Evolutionary conservation across 2,329 filamentous ascomycete genomes (phyloP), one percentile per base, ranked within the genome.

Genomic region (Cadophora sp.): DNA sequence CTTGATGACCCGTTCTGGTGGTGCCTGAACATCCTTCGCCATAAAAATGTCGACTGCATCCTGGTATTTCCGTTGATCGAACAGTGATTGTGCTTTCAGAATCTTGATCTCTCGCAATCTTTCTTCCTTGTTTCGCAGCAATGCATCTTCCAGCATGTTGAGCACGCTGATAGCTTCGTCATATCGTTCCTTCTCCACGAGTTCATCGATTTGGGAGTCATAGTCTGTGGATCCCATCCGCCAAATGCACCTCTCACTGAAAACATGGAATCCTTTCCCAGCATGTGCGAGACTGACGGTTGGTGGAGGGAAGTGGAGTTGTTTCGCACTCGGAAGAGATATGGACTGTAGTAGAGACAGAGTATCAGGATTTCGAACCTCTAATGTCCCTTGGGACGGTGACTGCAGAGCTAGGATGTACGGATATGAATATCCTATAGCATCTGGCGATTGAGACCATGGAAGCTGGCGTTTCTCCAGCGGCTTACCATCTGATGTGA

Each of bases 221-320:
- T 99, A 99, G 72, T 94, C 92, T 46, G 94, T 89, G 3, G 95
- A 92, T 71, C 90, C 92, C 96, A 99, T 98, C 74, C 96, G 91
- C 96, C 96, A 99, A 46, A 99, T 92, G 40, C 87, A 91, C 55
- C 96, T 87, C 66, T 98, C 96, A 77, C 95, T 97, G 24, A 91
- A 91, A 62, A 98, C 94, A 68, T 98, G 87, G 75, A 99, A 99
- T 0, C 94, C 95, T 78, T 99, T 99, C 3, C 93, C 96, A 0
- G 94, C 94, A 80, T 99, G 96, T 0, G 95, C 93, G n/a, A 99
- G 83, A 76, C 95, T 97, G 71, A 95, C 91, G 24, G 93, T 97
- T 0, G 95, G 94, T 61, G 97, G 94, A 0, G 94, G 93, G 29
- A 98, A 96, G 78, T 98, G 93, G 67, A 99, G 83, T 70, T 94